A percentile compares a stretch with the other conserved stretches of the same genome.
Evolutionary conservation across 108 stramenopile species (phyloP).

Genomic region (Phaeodactylum tricornutum): DNA sequence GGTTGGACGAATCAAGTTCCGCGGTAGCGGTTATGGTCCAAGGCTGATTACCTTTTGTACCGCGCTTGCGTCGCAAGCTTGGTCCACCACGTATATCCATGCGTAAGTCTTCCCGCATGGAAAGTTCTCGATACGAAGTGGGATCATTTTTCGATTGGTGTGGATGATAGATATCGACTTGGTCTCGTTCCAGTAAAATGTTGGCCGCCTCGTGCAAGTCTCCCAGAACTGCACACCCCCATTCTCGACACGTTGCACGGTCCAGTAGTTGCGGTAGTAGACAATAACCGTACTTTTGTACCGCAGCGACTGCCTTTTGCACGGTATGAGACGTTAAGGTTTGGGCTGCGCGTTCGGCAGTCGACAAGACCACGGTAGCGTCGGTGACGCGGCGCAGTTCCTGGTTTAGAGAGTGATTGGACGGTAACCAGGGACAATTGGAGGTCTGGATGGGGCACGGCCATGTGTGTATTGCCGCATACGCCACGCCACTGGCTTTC

Average conservation of each 20-base stretch:
- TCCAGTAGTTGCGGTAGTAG: slow-evolving; percentile 41
- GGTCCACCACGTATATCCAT: slow-evolving; percentile 70
- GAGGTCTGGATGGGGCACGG: not conserved
- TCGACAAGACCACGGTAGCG: slow-evolving; percentile 20
- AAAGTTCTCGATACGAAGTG: slow-evolving; percentile 59
- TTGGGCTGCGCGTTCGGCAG: slow-evolving; percentile 12
- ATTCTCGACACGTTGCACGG: slow-evolving; percentile 28
- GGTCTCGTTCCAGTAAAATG: slow-evolving; percentile 25
- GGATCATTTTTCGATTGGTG: slow-evolving; percentile 34
- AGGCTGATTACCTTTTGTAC: slow-evolving; percentile 6
- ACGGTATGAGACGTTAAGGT: slow-evolving; percentile 29
- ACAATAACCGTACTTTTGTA: slow-evolving; percentile 50
- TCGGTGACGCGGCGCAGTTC: slow-evolving; percentile 11
- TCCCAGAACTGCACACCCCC: slow-evolving; percentile 45
- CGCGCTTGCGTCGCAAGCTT: slow-evolving; percentile 23
- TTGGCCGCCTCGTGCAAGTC: slow-evolving; percentile 49
- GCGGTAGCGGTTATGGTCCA: slow-evolving; percentile 19
- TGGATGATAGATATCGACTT: slow-evolving; percentile 57
- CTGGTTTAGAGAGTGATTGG: slow-evolving; percentile 4
- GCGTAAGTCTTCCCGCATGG: slow-evolving; percentile 82
- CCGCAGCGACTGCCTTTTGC: slow-evolving; percentile 21
- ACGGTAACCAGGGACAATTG: slow-evolving; percentile 25
- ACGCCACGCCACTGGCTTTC: no score
- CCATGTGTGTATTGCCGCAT: not conserved
- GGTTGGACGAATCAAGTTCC: not conserved